These are phyloP conservation scores for Diaporthe sp. DNA, from an alignment of 2,329 filamentous ascomycete genomes.

Conservation along the genomic window DNA sequence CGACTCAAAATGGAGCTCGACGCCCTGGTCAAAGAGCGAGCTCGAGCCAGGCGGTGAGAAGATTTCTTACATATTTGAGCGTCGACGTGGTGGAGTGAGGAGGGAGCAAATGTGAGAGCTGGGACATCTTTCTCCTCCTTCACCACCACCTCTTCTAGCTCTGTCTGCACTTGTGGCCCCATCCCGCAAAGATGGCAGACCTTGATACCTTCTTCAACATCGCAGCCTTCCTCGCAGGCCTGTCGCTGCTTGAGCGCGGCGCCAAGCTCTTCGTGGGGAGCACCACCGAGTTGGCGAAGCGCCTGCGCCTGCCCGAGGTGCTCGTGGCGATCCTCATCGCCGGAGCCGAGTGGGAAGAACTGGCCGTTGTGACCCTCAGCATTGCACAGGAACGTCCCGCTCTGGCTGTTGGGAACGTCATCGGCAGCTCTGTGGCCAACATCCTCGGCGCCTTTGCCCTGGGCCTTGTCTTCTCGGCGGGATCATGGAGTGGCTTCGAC, in stretches of 20 bases:
- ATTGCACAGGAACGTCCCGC: conserved; percentile 60
- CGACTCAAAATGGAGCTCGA: conserved; percentile 33
- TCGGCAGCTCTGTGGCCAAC: conserved; percentile 69
- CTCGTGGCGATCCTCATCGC: conserved; percentile 66
- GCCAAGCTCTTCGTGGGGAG: conserved; percentile 68
- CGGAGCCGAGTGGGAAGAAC: conserved; percentile 70
- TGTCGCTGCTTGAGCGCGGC: conserved; percentile 66
- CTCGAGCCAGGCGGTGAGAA: conserved; percentile 38
- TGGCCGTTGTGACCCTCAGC: conserved; percentile 63
- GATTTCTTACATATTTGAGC: conserved; percentile 29
- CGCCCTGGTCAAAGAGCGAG: conserved; percentile 28
- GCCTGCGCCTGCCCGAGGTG: conserved; percentile 60
- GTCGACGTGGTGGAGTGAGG: neutral
- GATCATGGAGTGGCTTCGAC: conserved; percentile 55
- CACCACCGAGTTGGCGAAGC: conserved; percentile 61
- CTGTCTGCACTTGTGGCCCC: neutral
- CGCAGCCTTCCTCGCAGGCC: conserved; percentile 57
- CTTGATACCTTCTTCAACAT: conserved; percentile 53
- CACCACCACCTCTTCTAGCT: neutral
- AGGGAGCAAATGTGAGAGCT: neutral
- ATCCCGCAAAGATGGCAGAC: conserved; percentile 28
- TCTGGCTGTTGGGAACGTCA: conserved; percentile 67
- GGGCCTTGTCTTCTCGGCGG: conserved; percentile 59
- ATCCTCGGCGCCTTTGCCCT: conserved; percentile 69
- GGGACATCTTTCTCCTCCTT: conserved; percentile 12